phyloP scores from a whole-genome alignment of 257 asterid genomes.

The Thymus quinquecostatus region DNA sequence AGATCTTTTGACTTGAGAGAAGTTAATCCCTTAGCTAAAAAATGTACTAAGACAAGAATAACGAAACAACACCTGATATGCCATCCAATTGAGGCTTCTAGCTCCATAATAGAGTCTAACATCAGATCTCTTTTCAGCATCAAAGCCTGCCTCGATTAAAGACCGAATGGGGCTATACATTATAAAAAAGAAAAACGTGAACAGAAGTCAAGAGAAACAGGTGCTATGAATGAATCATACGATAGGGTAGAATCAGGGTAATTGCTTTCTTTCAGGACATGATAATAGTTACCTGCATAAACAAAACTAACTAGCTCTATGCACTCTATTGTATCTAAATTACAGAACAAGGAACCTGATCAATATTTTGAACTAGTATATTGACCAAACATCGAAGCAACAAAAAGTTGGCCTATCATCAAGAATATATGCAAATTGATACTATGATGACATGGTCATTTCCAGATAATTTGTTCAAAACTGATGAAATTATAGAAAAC shows the following conservation, averaged over 20 bases:
- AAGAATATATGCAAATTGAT: neutral
- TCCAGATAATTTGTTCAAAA: neutral
- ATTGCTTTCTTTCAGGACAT: neutral
- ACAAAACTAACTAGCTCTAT: neutral
- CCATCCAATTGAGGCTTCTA: slow-evolving; percentile 84
- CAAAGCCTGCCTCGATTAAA: slow-evolving; percentile 78
- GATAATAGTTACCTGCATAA: neutral
- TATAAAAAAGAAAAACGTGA: slow-evolving; percentile 23
- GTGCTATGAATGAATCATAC: slow-evolving; percentile 3
- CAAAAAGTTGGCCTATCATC: neutral
- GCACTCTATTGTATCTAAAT: slow-evolving; percentile 10
- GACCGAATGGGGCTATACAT: slow-evolving; percentile 85
- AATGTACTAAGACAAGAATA: slow-evolving; percentile 6
- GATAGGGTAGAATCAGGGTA: slow-evolving; percentile 6
- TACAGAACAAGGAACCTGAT: slow-evolving; percentile 16
- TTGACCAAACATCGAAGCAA: neutral
- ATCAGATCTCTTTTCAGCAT: slow-evolving; percentile 72
- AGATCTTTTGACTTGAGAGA: neutral
- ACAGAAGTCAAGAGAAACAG: slow-evolving; percentile 1
- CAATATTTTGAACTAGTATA: neutral
- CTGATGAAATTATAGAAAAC: neutral
- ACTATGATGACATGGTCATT: neutral
- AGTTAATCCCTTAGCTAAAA: neutral
- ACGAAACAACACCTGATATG: slow-evolving; percentile 66
- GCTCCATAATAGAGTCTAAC: slow-evolving; percentile 96